Base-by-base conservation (phyloP, 2,329 filamentous ascomycete species). In the Camillea tinctor region DNA sequence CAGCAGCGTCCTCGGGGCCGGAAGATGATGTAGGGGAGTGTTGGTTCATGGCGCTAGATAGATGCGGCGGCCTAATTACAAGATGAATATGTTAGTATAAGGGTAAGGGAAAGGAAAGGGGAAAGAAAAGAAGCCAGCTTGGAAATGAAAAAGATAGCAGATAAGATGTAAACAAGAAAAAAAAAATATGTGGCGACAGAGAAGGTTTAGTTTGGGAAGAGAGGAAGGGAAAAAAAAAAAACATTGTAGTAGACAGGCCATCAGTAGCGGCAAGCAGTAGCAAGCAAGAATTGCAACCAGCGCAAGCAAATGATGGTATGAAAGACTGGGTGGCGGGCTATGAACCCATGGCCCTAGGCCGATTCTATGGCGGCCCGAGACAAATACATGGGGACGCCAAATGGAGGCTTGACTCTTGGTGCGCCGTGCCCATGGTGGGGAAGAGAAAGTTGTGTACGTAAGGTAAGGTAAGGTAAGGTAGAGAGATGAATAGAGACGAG, bases 1-100 rank as follows among this genome's bases (percentile, higher is more conserved):
- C 93, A 76, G 90, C 87, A 69, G 86, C 84, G 75, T 97, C 93
- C 77, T 94, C 93, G 69, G 87, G 88, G 52, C 91, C 91, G 62
- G 88, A 91, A 58, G 88, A 86, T 56, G 91, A 90, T 56, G 89
- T 89, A 61, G 91, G 90, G 64, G 92, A 94, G 69, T 88, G 84
- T 53, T 72, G 82, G 79, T 88, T 78, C 86, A 83, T 80, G 80
- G 80, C 76, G 80, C 80, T 76, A 63, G 84, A 75, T 65, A 85
- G 74, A 68, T 86, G 82, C 61, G 84, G 79, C 63, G 82, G 79
- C 78, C 84, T 87, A 70, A 73, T 68, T 58, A 26, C 11, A 63
- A 60, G 63, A 64, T 60, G 65, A 61, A 11, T 44, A 11, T 62
- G 68, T 75, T 66, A 77, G 74, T 65, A 64, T 60, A 48, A 36